Percentiles rank a stretch among this genome's conserved stretches.
Conservation (phyloP, 2,329 filamentous ascomycete species). For the Stagonosporopsis rhizophila region DNA sequence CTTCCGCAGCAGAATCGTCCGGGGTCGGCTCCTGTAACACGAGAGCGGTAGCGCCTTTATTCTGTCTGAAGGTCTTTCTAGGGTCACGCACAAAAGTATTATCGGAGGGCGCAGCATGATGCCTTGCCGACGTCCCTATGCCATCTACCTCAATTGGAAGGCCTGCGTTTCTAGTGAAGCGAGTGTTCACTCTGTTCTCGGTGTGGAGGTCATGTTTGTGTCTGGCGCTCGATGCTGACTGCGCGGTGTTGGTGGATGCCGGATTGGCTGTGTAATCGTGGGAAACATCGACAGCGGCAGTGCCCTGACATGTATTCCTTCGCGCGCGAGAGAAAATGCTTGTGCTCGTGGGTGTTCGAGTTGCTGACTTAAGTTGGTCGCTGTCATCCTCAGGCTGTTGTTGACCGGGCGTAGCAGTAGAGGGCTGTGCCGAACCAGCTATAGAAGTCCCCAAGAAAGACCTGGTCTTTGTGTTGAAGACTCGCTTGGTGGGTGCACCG, state of each 20-base stretch:
- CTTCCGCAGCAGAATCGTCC: constrained; percentile 4
- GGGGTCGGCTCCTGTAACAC: neutral
- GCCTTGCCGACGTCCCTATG: neutral
- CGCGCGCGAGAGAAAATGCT: neutral
- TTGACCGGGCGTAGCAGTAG: neutral
- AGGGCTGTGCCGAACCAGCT: neutral
- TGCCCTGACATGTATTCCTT: neutral
- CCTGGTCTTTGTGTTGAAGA: neutral
- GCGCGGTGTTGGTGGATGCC: neutral
- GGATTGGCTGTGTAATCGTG: neutral
- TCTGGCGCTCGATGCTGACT: too few relatives aligned
- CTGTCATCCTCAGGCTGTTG: neutral
- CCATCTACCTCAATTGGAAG: too few relatives aligned
- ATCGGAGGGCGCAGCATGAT: neutral
- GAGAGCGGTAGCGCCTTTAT: neutral
- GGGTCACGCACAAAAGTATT: neutral
- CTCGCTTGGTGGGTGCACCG: constrained; percentile 2
- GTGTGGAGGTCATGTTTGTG: neutral
- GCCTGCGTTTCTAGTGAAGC: neutral
- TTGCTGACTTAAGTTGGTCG: too few relatives aligned
- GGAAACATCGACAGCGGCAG: neutral
- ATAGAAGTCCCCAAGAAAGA: neutral
- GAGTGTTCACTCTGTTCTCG: neutral
- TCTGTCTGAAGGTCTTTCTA: neutral
- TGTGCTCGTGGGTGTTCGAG: neutral